phyloP scores from a whole-genome alignment of 2,329 filamentous ascomycete genomes.

The Claviceps sp. region DNA sequence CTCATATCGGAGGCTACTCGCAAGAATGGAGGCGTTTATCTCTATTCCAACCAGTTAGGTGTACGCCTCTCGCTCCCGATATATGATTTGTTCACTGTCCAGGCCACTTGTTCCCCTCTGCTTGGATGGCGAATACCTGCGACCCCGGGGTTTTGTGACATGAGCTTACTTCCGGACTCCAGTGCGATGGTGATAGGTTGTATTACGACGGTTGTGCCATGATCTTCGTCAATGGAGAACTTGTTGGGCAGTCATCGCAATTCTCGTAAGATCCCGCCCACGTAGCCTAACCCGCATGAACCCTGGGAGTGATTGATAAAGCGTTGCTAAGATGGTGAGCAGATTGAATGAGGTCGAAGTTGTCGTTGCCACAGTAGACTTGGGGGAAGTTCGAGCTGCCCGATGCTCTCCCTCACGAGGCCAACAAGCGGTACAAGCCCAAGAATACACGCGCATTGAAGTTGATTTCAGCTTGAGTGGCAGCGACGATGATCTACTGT shows the following conservation, averaged over 20 bases:
- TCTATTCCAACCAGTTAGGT: conserved; percentile 4
- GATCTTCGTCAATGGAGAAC: conserved; percentile 49
- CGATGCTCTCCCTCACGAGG: conserved; percentile 3
- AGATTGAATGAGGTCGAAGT: conserved; percentile 38
- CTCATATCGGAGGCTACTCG: conserved; percentile 3
- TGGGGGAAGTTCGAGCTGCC: conserved; percentile 49
- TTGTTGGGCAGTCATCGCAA: conserved; percentile 49
- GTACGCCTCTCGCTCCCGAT: neutral
- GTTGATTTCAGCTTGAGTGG: conserved; percentile 4
- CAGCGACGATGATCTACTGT: conserved; percentile 17
- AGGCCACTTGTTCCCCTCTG: neutral
- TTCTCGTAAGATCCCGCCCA: conserved; percentile 33
- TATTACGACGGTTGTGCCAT: conserved; percentile 26
- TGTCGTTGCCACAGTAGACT: conserved; percentile 50
- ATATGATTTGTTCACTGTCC: neutral
- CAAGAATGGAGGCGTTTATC: conserved; percentile 4
- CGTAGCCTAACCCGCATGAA: conserved; percentile 23
- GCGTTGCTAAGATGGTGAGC: neutral
- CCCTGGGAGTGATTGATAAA: neutral
- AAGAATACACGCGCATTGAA: conserved; percentile 9
- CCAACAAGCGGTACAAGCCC: conserved; percentile 7
- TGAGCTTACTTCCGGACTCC: neutral
- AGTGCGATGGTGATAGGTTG: conserved; percentile 1
- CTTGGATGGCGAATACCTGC: neutral
- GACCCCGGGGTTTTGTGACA: neutral